Conservation (phyloP, 257 asterid genomes). For the Solanum paucissectum region DNA sequence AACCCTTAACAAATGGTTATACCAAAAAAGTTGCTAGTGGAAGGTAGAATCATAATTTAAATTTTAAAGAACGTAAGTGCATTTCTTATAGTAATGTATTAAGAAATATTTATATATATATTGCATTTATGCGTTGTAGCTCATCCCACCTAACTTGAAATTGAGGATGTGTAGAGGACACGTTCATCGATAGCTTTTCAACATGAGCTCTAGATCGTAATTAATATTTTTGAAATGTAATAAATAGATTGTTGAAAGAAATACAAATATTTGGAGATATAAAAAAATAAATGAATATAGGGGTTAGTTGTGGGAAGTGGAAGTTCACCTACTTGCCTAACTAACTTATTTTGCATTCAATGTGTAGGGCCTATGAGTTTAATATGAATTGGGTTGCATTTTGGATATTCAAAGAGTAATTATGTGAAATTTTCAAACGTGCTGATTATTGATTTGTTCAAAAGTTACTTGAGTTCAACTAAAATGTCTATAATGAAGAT, state of each 20-base stretch:
- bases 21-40: background rate
- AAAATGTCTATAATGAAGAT: background rate
- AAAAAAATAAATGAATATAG: background rate
- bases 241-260: background rate
- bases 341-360: background rate
- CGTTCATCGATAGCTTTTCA: background rate
- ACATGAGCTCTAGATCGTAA: background rate
- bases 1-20: background rate
- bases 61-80: background rate
- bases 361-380: too few species aligned
- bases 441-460: background rate
- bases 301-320: background rate
- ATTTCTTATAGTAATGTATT: too few species aligned
- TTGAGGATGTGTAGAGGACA: background rate
- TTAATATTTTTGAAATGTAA: background rate
- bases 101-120: too few species aligned
- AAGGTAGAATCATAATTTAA: background rate
- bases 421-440: background rate
- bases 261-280: background rate
- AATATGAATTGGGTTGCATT: background rate
- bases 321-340: background rate
- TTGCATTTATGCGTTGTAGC: background rate
- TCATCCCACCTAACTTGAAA: background rate
- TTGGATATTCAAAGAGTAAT: background rate
- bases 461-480: background rate